A percentile compares a stretch with the other conserved stretches of the same genome.
Conservation (phyloP, 2,329 filamentous ascomycete species). For the Elsinoe batatas region DNA sequence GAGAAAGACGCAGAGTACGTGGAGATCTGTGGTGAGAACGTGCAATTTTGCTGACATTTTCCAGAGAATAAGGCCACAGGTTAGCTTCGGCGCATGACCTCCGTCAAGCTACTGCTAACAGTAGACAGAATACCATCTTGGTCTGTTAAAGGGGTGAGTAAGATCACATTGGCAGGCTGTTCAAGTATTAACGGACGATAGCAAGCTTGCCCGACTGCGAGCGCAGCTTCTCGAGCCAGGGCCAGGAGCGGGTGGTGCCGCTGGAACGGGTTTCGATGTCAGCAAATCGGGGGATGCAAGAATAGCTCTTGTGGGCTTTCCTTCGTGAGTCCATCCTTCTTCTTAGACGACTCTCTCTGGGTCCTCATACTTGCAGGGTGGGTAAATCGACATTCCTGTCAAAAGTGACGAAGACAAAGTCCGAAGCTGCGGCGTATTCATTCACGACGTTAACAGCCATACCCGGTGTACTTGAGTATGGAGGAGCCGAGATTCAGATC, state of each 20-base stretch:
- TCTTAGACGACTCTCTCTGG: background rate
- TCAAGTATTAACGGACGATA: conserved; percentile 32
- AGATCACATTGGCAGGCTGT: background rate
- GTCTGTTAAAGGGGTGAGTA: conserved; percentile 84
- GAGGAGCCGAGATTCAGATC: conserved; percentile 96
- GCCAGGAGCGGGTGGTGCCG: conserved; percentile 65
- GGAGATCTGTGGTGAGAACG: conserved; percentile 21
- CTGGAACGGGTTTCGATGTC: conserved; percentile 75
- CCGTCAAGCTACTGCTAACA: conserved; percentile 25
- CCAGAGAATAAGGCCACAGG: conserved; percentile 97
- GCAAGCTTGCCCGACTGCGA: conserved; percentile 88
- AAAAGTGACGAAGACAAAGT: conserved; percentile 96
- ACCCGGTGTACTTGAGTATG: conserved; percentile 93
- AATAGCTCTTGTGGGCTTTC: conserved; percentile 96
- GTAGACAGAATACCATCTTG: conserved; percentile 83
- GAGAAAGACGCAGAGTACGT: conserved; percentile 89
- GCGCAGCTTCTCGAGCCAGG: conserved; percentile 89
- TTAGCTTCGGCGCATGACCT: conserved; percentile 38
- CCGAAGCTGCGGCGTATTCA: conserved; percentile 88
- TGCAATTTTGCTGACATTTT: conserved; percentile 26
- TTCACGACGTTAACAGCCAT: conserved; percentile 98
- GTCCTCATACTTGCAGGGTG: conserved; percentile 37
- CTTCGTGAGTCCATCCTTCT: conserved; percentile 43
- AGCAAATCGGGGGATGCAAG: conserved; percentile 93
- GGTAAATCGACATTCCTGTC: conserved; percentile 98